Base-by-base conservation (phyloP, 2,329 filamentous ascomycete species). In the Cordyceps cateniannulata region DNA sequence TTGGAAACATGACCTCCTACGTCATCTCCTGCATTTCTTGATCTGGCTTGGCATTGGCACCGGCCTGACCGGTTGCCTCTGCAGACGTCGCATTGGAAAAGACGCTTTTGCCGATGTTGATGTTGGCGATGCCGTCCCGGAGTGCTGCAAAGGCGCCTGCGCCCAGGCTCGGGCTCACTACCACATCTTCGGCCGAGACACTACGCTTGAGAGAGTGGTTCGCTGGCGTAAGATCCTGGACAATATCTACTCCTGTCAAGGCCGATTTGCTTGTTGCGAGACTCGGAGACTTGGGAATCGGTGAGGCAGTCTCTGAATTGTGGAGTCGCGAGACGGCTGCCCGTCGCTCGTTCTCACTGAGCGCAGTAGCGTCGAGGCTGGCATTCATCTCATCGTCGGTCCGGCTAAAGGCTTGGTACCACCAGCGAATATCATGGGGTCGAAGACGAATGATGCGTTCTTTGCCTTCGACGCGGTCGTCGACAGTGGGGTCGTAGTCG, bases 381-480 rank as follows among this genome's bases (percentile, higher is more conserved):
- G 84, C 85, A 68, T 99, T 99, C 93, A 99, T 98, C 71, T 99
- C 95, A 59, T 88, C 85, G 66, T 97, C 91, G 3, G 87, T 87
- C 35, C 93, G 85, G 51, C 91, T 91, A 74, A 97, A 99, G 1
- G 88, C 77, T 68, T 95, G 90, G 65, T 88, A 82, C 95, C 95
- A 99, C 95, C 95, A 99, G 63, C 91, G 84, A n/a, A 95, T 84
- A 63, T 96, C 88, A 14, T 84, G 83, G 1, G 88, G 77, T 3
- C 83, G 81, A 0, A 95, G 93, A 65, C 98, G 89, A 16, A 99
- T 81, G 8, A 99, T 83, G 4, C 92, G 83, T 71, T 96, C 93
- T 62, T 87, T 86, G 5, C 90, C 91, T 60, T 89, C 85, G 62
- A 88, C 80, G 49, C 89, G 86, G 68, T 97, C 92, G 64, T 97